Evolutionary conservation across 2,329 filamentous ascomycete species (phyloP).

Genomic region (Aureobasidium pullulans): DNA sequence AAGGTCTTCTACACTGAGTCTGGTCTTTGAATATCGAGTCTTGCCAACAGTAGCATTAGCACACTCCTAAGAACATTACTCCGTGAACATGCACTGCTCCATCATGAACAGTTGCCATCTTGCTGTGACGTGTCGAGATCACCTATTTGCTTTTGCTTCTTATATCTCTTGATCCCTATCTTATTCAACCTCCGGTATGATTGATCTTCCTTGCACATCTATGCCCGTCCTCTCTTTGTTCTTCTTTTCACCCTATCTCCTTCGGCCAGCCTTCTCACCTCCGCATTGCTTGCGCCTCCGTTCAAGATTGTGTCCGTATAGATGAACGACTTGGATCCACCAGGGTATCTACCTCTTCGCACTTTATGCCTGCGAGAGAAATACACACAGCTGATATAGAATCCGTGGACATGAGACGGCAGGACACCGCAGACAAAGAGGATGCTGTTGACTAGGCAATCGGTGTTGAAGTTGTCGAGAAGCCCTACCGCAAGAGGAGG

Average conservation of each 20-base stretch:
- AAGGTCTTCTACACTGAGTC: neutral
- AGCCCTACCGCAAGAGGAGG: slow-evolving; percentile 32
- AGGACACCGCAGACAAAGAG: slow-evolving; percentile 35
- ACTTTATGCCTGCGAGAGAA: slow-evolving; percentile 26
- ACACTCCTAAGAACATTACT: too few relatives aligned
- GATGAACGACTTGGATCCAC: slow-evolving; percentile 29
- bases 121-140: too few relatives aligned
- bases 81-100: too few relatives aligned
- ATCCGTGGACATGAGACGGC: slow-evolving; percentile 34
- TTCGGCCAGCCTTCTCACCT: slow-evolving; percentile 26
- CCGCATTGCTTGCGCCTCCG: slow-evolving; percentile 28
- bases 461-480: slow-evolving; percentile 29
- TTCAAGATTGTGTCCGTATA: slow-evolving; percentile 30
- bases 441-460: slow-evolving; percentile 31
- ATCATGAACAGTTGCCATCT: too few relatives aligned
- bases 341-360: slow-evolving; percentile 31
- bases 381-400: slow-evolving; percentile 34
- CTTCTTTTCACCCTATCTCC: slow-evolving; percentile 16
- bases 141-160: too few relatives aligned
- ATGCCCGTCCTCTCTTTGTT: neutral
- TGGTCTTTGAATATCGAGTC: neutral
- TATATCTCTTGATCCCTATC: too few relatives aligned
- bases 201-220: neutral
- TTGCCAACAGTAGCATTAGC: too few relatives aligned
- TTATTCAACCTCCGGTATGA: too few relatives aligned